Percentiles rank a stretch among this genome's conserved stretches.
Evolutionary conservation across 306 rosid genomes (phyloP).

Genomic region (Quercus agrifolia): DNA sequence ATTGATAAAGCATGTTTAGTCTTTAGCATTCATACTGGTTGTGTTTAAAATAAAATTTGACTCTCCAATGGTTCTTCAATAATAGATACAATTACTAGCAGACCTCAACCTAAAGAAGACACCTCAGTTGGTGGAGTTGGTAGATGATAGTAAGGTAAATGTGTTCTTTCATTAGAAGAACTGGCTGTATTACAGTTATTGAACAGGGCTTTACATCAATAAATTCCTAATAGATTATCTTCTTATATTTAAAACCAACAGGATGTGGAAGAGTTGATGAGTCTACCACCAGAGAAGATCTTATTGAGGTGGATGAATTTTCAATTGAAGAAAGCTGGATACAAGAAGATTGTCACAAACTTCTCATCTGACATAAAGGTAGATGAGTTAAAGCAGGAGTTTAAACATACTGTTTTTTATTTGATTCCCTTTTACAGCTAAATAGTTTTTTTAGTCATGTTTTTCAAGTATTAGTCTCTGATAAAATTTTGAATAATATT

Average conservation of each 20-base stretch:
- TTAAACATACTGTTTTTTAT: not conserved
- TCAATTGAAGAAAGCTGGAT: conserved; percentile 79
- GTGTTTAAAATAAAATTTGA: conserved; percentile 7
- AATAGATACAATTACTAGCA: conserved; percentile 91
- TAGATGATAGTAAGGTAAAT: conserved; percentile 75
- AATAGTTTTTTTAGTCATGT: not conserved
- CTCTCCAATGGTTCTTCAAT: conserved; percentile 20
- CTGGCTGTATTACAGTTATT: not conserved
- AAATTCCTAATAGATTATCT: conserved; percentile 6
- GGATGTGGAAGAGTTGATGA: conserved; percentile 98
- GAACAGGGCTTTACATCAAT: not conserved
- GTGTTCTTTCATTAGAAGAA: conserved; percentile 16
- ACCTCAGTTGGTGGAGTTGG: conserved; percentile 93
- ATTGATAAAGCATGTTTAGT: not conserved
- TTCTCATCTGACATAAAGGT: conserved; percentile 98
- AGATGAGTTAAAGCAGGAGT: not conserved
- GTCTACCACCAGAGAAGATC: conserved; percentile 94
- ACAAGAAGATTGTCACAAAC: conserved; percentile 71
- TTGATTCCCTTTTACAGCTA: not conserved
- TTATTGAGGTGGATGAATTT: conserved; percentile 97
- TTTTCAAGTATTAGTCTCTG: not conserved
- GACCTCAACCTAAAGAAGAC: conserved; percentile 95
- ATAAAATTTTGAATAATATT: not conserved
- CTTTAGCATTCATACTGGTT: not conserved
- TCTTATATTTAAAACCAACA: conserved; percentile 33